Evolutionary conservation across 2,329 filamentous ascomycete species (phyloP).

Genomic region (Chaetomiaceae sp.): DNA sequence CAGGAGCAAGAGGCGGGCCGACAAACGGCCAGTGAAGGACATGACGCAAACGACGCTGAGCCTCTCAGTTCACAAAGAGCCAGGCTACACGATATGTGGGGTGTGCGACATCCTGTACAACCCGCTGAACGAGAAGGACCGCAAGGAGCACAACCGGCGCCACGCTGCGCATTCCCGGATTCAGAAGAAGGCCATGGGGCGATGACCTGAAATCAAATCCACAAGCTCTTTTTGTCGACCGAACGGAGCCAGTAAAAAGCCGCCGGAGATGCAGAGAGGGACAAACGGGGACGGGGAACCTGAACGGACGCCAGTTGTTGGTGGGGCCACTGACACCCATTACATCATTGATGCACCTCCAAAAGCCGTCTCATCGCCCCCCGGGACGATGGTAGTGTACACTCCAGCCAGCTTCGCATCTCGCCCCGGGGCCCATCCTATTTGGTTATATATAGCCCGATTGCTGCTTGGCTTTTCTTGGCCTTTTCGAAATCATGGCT

Average conservation of each 20-base stretch:
- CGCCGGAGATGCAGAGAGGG: too few relatives aligned
- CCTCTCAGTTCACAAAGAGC: slow-evolving; percentile 31
- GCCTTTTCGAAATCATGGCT: not conserved
- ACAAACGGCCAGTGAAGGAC: slow-evolving; percentile 20
- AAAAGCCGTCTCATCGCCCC: too few relatives aligned
- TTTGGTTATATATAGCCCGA: too few relatives aligned
- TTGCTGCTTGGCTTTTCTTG: not conserved
- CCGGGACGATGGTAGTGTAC: too few relatives aligned
- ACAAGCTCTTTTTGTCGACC: not conserved
- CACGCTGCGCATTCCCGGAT: slow-evolving; percentile 20
- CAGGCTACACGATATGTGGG: slow-evolving; percentile 36
- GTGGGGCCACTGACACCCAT: slow-evolving; percentile 2
- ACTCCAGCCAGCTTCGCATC: too few relatives aligned
- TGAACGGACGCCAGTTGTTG: too few relatives aligned
- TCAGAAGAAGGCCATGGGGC: not conserved
- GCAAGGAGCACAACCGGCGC: slow-evolving; percentile 34
- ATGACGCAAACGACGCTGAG: slow-evolving; percentile 38
- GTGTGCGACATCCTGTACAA: slow-evolving; percentile 41
- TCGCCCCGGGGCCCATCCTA: too few relatives aligned
- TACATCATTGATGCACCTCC: slow-evolving; percentile 10
- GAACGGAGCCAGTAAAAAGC: too few relatives aligned
- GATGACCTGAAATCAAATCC: not conserved
- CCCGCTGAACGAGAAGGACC: slow-evolving; percentile 38
- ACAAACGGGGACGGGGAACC: too few relatives aligned
- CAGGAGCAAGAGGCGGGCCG: slow-evolving; percentile 8